These are phyloP conservation scores for Cairneyella variabilis DNA, from an alignment of 495 filamentous ascomycete species.

Conservation along the genomic window DNA sequence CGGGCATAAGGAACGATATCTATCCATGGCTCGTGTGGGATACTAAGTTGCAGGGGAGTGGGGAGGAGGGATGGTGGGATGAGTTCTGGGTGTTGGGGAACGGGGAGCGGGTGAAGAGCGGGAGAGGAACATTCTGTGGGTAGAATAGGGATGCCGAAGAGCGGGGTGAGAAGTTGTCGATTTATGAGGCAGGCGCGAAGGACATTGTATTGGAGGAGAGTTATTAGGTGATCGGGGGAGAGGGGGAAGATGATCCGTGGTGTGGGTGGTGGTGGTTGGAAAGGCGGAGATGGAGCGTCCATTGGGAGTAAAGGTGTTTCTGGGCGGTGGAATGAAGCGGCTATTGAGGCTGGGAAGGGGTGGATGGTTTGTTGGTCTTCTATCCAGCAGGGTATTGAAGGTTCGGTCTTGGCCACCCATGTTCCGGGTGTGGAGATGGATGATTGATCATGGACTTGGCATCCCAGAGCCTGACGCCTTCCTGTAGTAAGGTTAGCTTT, in stretches of 20 bases:
- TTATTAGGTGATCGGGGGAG: slow-evolving; percentile 38
- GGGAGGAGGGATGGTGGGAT: slow-evolving; percentile 27
- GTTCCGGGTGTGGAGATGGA: no score
- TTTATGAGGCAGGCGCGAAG: slow-evolving; percentile 38
- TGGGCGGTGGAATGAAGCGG: neutral
- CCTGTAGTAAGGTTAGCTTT: no score
- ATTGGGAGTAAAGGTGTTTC: slow-evolving; percentile 15
- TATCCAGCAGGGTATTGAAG: no score
- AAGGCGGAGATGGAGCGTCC: slow-evolving; percentile 25
- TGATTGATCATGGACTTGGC: no score
- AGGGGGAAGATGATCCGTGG: slow-evolving; percentile 33
- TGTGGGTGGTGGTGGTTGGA: slow-evolving; percentile 19
- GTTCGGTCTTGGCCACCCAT: no score
- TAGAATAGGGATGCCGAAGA: slow-evolving; percentile 21
- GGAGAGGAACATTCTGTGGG: slow-evolving; percentile 26
- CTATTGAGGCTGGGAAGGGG: no score
- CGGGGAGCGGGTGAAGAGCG: slow-evolving; percentile 29
- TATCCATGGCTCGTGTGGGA: slow-evolving; percentile 33
- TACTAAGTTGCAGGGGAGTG: slow-evolving; percentile 22
- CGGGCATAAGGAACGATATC: slow-evolving; percentile 31
- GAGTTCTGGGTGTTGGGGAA: slow-evolving; percentile 19
- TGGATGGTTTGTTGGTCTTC: no score
- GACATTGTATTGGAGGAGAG: slow-evolving; percentile 41
- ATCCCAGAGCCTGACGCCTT: no score
- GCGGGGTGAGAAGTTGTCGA: slow-evolving; percentile 29